Percentiles rank a stretch among this genome's conserved stretches.
phyloP scores from a whole-genome alignment of 208 protist genomes.

The Leishmania amazonensis region DNA sequence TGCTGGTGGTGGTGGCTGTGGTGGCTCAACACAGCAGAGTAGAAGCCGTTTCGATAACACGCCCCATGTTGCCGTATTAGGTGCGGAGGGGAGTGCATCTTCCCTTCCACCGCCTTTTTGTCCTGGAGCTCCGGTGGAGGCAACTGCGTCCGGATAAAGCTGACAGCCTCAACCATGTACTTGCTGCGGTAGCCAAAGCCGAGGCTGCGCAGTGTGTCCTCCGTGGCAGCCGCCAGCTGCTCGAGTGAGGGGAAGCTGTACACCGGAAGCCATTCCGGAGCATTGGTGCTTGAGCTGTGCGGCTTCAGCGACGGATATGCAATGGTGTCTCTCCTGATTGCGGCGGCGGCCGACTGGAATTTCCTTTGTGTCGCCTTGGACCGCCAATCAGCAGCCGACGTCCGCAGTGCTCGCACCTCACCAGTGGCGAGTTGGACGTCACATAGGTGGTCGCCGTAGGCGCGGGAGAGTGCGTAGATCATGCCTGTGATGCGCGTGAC shows the following conservation, averaged over 20 bases:
- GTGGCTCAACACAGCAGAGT: constrained; percentile 35
- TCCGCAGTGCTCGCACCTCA: constrained; percentile 17
- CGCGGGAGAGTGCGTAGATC: constrained; percentile 44
- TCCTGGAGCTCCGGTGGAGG: not conserved
- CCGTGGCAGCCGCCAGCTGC: constrained; percentile 38
- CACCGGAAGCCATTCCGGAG: constrained; percentile 37
- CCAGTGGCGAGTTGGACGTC: constrained; percentile 42
- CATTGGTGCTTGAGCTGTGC: not conserved
- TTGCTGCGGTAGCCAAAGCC: constrained; percentile 82
- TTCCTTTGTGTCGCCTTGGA: not conserved
- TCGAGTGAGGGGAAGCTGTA: constrained; percentile 55
- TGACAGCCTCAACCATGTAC: constrained; percentile 51
- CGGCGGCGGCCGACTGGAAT: not conserved
- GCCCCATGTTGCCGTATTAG: constrained; percentile 11
- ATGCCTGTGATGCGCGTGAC: constrained; percentile 72
- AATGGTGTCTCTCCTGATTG: not conserved
- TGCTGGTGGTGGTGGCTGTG: constrained; percentile 23
- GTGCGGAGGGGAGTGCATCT: not conserved
- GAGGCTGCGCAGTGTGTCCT: constrained; percentile 40
- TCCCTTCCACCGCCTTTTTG: not conserved
- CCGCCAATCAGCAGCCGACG: not conserved
- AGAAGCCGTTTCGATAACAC: constrained; percentile 43
- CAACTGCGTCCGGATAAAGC: not conserved
- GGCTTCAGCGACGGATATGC: not conserved
- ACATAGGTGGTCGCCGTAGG: constrained; percentile 63